phyloP scores from a whole-genome alignment of 2,329 filamentous ascomycete genomes.

The Arthrobotrys sphaeroides region DNA sequence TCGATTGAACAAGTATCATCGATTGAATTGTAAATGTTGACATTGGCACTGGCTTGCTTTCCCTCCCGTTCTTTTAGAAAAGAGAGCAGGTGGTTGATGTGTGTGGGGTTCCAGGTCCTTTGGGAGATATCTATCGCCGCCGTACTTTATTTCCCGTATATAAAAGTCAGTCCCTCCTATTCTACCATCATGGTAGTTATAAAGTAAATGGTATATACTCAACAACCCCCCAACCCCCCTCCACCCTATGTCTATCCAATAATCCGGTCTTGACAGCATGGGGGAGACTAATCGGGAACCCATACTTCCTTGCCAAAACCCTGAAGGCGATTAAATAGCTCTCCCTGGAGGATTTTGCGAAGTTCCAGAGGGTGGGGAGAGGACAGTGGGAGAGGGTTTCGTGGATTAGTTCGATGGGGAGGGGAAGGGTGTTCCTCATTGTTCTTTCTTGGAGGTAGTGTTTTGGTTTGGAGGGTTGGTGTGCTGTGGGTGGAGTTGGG shows the following conservation, averaged over 20 bases:
- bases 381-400: conserved; percentile 9
- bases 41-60: background rate
- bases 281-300: conserved; percentile 20
- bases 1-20: conserved; percentile 2
- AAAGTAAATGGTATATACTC: conserved; percentile 14
- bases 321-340: background rate
- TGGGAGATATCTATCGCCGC: conserved; percentile 15
- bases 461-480: no score
- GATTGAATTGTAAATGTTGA: conserved; percentile 8
- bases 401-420: conserved; percentile 25
- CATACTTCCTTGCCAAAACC: background rate
- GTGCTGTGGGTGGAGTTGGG: no score
- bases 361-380: background rate
- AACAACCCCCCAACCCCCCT: background rate
- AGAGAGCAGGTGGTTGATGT: background rate
- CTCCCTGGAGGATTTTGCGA: conserved; percentile 20
- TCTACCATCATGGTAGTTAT: no score
- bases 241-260: background rate
- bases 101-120: background rate
- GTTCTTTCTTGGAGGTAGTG: no score
- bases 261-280: background rate
- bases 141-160: no score
- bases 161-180: no score
- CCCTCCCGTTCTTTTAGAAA: background rate
- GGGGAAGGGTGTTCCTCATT: background rate